These are phyloP conservation scores for Calonectria naviculata DNA, from an alignment of 2,329 filamentous ascomycete genomes.

Conservation along the genomic window DNA sequence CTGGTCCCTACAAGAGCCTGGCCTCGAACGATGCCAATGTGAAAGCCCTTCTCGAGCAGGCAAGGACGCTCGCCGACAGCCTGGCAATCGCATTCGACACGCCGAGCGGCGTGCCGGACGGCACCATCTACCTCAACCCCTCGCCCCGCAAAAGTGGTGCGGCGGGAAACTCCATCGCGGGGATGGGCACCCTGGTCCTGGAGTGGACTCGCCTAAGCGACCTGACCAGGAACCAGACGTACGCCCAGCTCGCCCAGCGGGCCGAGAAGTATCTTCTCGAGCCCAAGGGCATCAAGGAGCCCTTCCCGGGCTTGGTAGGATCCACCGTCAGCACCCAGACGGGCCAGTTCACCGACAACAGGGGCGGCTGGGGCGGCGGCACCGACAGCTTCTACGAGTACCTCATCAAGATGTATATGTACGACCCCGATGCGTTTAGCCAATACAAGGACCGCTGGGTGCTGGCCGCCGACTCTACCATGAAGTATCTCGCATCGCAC, in stretches of 20 bases:
- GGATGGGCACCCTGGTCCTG: constrained; percentile 80
- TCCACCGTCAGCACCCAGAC: constrained; percentile 71
- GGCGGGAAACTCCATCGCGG: constrained; percentile 77
- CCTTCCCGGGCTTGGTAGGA: constrained; percentile 82
- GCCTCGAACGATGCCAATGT: constrained; percentile 58
- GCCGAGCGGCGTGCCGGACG: constrained; percentile 78
- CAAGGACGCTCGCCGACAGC: constrained; percentile 75
- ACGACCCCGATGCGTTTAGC: constrained; percentile 73
- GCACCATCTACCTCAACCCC: constrained; percentile 71
- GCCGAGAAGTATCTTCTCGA: constrained; percentile 77
- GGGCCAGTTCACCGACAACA: constrained; percentile 74
- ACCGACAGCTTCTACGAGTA: constrained; percentile 90
- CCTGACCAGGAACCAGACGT: constrained; percentile 74
- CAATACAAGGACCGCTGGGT: constrained; percentile 81
- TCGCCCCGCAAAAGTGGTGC: constrained; percentile 59
- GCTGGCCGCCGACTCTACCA: constrained; percentile 79
- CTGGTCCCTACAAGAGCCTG: constrained; percentile 69
- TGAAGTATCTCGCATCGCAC: constrained; percentile 76
- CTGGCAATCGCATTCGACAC: constrained; percentile 85
- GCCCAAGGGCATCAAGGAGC: constrained; percentile 66
- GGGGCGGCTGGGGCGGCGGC: constrained; percentile 82
- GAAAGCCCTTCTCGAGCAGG: constrained; percentile 72
- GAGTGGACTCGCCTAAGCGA: constrained; percentile 89
- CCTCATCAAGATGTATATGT: constrained; percentile 90
- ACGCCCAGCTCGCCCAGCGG: constrained; percentile 73